Evolutionary conservation across 2,329 filamentous ascomycete species (phyloP).

Genomic region (Verticillium dahliae): DNA sequence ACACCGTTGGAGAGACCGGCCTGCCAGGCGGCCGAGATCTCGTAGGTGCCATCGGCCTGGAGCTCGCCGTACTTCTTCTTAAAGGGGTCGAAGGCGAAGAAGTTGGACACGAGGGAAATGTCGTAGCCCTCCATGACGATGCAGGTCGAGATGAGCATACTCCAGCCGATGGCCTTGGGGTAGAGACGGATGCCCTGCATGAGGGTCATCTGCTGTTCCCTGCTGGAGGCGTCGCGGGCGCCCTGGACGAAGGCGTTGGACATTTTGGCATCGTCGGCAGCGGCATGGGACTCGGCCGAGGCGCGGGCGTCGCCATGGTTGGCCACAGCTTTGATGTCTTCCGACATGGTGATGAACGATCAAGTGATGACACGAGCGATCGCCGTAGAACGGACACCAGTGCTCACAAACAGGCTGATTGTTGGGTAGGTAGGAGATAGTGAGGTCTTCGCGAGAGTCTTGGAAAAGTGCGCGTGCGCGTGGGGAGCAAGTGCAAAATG

Average conservation of each 20-base stretch:
- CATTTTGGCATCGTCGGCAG: constrained; percentile 13
- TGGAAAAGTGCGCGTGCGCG: not conserved
- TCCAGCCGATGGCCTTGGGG: constrained; percentile 81
- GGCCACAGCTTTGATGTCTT: constrained; percentile 6
- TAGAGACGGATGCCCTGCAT: constrained; percentile 74
- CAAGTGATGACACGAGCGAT: not conserved
- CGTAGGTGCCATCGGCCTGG: constrained; percentile 36
- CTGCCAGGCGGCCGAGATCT: constrained; percentile 57
- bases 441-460: not conserved
- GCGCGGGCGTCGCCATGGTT: constrained; percentile 4
- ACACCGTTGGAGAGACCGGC: constrained; percentile 55
- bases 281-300: constrained; percentile 5
- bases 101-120: constrained; percentile 73
- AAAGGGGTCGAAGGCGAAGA: constrained; percentile 58
- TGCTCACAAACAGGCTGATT: not conserved
- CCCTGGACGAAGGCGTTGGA: constrained; percentile 32
- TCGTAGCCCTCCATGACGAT: constrained; percentile 88
- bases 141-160: constrained; percentile 78
- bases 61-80: constrained; percentile 50
- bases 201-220: constrained; percentile 65
- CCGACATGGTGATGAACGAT: not conserved
- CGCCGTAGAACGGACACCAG: not conserved
- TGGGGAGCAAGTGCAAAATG: not conserved
- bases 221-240: constrained; percentile 46
- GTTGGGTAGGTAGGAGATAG: not conserved